A percentile compares a stretch with the other conserved stretches of the same genome.
phyloP scores from a whole-genome alignment of 176 grass and related monocot species.

The Phoenix dactylifera region DNA sequence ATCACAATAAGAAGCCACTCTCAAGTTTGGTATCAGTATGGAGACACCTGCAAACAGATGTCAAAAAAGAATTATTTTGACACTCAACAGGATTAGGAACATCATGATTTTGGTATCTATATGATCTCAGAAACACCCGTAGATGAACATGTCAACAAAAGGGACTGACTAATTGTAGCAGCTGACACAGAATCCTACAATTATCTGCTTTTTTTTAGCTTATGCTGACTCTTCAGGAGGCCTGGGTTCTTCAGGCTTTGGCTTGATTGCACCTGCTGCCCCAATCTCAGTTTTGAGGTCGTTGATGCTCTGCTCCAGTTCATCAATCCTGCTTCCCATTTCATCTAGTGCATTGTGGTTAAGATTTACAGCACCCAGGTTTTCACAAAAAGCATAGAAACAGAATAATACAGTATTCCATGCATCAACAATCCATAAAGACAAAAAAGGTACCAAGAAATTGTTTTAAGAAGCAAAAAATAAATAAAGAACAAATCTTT shows the following conservation, averaged over 20 bases:
- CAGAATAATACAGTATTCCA: not conserved
- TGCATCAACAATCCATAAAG: not conserved
- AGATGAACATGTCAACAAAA: too few relatives aligned
- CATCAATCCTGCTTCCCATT: conserved; percentile 84
- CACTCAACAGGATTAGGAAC: too few relatives aligned
- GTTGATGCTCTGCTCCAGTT: conserved; percentile 87
- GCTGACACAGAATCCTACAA: too few relatives aligned
- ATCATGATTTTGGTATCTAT: too few relatives aligned
- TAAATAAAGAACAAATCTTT: too few relatives aligned
- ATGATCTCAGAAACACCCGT: too few relatives aligned
- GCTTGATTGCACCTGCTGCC: conserved; percentile 30
- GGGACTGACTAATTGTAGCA: too few relatives aligned
- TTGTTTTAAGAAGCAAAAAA: too few relatives aligned
- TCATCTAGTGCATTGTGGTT: conserved; percentile 78
- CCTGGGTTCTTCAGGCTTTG: conserved; percentile 45
- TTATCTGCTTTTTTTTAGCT: not conserved
- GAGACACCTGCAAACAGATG: too few relatives aligned
- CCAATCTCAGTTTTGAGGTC: conserved; percentile 87
- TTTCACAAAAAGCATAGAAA: not conserved
- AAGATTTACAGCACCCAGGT: conserved; percentile 22
- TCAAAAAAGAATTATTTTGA: too few relatives aligned
- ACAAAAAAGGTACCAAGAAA: conserved; percentile 1
- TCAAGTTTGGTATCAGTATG: too few relatives aligned
- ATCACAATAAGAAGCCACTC: too few relatives aligned
- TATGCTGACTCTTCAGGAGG: conserved; percentile 31